phyloP scores from a whole-genome alignment of 2,329 filamentous ascomycete species.

The Pseudogymnoascus sp. region DNA sequence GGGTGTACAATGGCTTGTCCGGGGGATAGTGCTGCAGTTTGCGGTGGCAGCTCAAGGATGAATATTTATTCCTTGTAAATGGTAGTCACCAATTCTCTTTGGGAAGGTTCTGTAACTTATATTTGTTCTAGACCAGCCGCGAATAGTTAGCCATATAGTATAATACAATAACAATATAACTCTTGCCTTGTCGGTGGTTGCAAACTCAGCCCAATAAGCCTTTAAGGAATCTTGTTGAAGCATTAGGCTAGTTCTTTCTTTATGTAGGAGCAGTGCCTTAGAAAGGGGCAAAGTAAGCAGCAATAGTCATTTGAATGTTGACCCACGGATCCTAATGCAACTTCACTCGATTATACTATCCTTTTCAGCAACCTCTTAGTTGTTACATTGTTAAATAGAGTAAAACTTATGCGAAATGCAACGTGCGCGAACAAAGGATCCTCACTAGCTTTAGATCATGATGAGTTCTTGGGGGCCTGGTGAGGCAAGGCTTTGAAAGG shows the following conservation, averaged over 20 bases:
- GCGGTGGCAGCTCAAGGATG: not conserved
- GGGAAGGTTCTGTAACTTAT: not conserved
- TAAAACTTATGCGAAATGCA: not conserved
- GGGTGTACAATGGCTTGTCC: constrained; percentile 1
- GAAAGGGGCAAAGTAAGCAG: not conserved
- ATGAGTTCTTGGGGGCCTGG: not conserved
- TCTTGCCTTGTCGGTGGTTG: not conserved
- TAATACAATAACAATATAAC: not conserved
- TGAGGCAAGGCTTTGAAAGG: no score
- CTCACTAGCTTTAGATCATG: no score
- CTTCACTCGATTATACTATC: no score
- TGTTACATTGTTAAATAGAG: no score
- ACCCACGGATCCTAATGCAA: no score
- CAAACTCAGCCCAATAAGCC: not conserved
- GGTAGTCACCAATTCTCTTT: not conserved
- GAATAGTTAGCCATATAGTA: not conserved
- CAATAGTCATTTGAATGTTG: no score
- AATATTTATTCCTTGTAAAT: constrained; percentile 6
- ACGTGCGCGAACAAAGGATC: not conserved
- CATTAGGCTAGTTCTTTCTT: not conserved
- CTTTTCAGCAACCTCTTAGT: no score
- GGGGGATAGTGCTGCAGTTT: not conserved
- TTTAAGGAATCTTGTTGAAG: not conserved
- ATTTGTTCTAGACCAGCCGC: not conserved
- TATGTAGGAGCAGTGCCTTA: not conserved